Percentiles rank a stretch among this genome's conserved stretches.
phyloP scores from a whole-genome alignment of 495 filamentous ascomycete genomes.

The Penicillium canescens region DNA sequence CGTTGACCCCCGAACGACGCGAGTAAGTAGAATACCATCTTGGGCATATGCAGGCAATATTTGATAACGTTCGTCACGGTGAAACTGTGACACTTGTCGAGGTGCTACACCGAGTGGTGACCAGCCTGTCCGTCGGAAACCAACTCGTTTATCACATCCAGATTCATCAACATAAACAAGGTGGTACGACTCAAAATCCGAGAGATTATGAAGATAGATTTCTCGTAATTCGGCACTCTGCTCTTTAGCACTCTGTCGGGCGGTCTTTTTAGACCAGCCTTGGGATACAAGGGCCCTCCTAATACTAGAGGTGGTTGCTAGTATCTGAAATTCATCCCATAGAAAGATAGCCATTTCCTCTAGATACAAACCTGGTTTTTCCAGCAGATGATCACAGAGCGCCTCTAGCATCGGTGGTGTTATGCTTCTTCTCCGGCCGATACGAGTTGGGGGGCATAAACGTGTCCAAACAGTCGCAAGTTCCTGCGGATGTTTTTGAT shows the following conservation, averaged over 20 bases:
- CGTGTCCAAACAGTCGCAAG: slow-evolving; percentile 25
- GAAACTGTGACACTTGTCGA: slow-evolving; percentile 29
- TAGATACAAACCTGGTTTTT: slow-evolving; percentile 22
- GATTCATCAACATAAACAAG: background rate
- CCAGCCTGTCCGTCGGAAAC: slow-evolving; percentile 29
- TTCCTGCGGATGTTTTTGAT: slow-evolving; percentile 12
- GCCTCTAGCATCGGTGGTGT: slow-evolving; percentile 4
- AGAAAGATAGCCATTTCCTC: slow-evolving; percentile 25
- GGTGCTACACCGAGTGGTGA: slow-evolving; percentile 29
- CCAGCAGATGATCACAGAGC: slow-evolving; percentile 18
- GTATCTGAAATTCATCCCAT: slow-evolving; percentile 16
- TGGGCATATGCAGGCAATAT: slow-evolving; percentile 41
- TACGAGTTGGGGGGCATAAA: slow-evolving; percentile 18
- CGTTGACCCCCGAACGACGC: slow-evolving; percentile 35
- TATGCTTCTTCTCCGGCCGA: too few species aligned
- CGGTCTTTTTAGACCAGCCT: slow-evolving; percentile 17
- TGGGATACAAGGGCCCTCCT: background rate
- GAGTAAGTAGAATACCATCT: slow-evolving; percentile 32
- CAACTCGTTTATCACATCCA: slow-evolving; percentile 11
- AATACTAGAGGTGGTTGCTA: background rate
- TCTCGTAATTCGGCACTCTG: slow-evolving; percentile 33
- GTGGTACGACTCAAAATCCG: slow-evolving; percentile 26
- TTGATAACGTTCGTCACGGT: slow-evolving; percentile 31
- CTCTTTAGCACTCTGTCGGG: slow-evolving; percentile 9
- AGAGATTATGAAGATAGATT: slow-evolving; percentile 31